Base-by-base conservation (phyloP, 192 early-diverging fungal genomes). In the Backusella macrospora region DNA sequence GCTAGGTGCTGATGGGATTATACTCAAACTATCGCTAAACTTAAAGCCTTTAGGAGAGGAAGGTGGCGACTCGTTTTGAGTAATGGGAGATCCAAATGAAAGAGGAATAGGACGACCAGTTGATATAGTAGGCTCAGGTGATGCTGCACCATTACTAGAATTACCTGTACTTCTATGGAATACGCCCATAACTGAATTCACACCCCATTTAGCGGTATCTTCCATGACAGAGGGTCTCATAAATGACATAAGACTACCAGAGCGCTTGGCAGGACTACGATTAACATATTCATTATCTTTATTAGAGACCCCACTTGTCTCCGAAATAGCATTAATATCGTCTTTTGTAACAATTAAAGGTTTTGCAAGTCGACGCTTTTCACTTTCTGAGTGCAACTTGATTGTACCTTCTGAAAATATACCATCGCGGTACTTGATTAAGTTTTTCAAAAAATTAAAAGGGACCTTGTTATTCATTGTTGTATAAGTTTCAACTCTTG, bases 401-500 rank as follows among this genome's bases (percentile, higher is more conserved):
- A 39, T 5, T 1, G 76, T 77, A 16, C 39, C 15, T 37, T 77
- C 70, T 1, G 80, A 75, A 76, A 85, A 86, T 52, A 86, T 82
- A 47, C 76, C 73, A 12, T 81, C 74, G 16, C 78, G 70, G 55
- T 83, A 79, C 37, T 78, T 76, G 43, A 86, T 75, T 52, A 87
- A 70, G 23, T 88, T 85, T 9, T 77, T 78, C 29, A 84, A 55
- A 65, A 86, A 76, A 16, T 77, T 65, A 14, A 66, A 65, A 10
- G 84, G 81, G 9, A 84, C 82, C 23, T 78, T 79, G 47, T 85
- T 86, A 23, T 79, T 76, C 47, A 85, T 18, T 0, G 81, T 85
- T 18, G 80, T 74, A 39, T 73, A 72, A 8, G 81, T 76, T 52
- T 84, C 81, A 18, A 78, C 66, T 26, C 79, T 68, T 6, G 85